Conservation (phyloP, 495 filamentous ascomycete genomes). For the Aspergillus wentii region DNA sequence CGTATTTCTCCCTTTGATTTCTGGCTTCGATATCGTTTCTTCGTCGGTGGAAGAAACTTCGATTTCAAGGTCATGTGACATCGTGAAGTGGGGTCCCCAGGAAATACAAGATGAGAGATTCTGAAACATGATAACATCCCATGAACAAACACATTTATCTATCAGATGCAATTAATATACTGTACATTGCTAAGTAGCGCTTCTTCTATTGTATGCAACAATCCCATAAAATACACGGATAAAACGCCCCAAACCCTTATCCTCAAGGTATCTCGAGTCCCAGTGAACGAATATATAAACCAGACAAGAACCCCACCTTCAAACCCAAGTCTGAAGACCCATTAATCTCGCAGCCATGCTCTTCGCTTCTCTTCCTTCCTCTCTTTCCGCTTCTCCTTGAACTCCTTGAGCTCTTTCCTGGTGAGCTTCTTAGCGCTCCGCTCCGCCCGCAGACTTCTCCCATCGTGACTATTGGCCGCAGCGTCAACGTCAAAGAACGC, state of each 20-base stretch:
- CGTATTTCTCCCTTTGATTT: too few relatives aligned
- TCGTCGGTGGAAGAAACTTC: too few relatives aligned
- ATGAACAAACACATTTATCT: constrained; percentile 3
- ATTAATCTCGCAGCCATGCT: constrained; percentile 84
- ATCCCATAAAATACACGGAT: constrained; percentile 2
- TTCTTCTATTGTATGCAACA: not conserved
- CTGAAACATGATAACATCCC: too few relatives aligned
- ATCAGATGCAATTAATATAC: constrained; percentile 5
- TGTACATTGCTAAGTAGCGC: too few relatives aligned
- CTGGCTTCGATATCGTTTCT: too few relatives aligned
- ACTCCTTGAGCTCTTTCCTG: constrained; percentile 74
- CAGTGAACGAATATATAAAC: constrained; percentile 2
- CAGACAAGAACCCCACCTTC: too few relatives aligned
- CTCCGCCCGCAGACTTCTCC: constrained; percentile 87
- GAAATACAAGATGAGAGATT: too few relatives aligned
- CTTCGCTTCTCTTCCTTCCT: constrained; percentile 93
- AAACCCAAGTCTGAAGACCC: too few relatives aligned
- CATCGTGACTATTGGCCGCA: constrained; percentile 89
- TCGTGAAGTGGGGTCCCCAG: too few relatives aligned
- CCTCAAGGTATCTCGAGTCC: not conserved
- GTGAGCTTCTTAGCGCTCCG: constrained; percentile 80
- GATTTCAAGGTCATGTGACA: too few relatives aligned
- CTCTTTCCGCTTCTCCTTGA: constrained; percentile 70
- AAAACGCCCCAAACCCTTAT: constrained; percentile 5
- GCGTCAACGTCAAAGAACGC: constrained; percentile 98